Evolutionary conservation across 2,329 filamentous ascomycete species (phyloP).

Genomic region (Cladobotryum protrusum): DNA sequence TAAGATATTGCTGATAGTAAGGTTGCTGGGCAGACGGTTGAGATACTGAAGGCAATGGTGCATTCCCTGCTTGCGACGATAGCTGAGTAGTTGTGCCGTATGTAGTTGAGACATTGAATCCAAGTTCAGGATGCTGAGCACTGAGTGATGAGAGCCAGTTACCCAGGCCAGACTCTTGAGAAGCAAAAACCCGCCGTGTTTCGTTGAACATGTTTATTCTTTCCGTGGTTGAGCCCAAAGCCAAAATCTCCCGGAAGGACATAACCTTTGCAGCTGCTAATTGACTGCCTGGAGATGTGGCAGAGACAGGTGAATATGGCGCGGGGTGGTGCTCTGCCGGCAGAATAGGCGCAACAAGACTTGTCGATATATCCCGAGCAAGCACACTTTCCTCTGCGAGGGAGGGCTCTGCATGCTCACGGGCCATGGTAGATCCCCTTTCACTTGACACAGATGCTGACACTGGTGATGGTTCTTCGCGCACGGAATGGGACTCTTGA

Average conservation of each 20-base stretch:
- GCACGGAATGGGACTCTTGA: slow-evolving; percentile 17
- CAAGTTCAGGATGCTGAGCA: slow-evolving; percentile 42
- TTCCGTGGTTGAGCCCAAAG: slow-evolving; percentile 57
- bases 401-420: slow-evolving; percentile 28
- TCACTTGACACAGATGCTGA: slow-evolving; percentile 31
- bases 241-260: slow-evolving; percentile 72
- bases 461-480: slow-evolving; percentile 39
- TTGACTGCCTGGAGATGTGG: slow-evolving; percentile 10
- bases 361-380: slow-evolving; percentile 26
- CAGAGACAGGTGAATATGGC: slow-evolving; percentile 15
- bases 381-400: slow-evolving; percentile 40
- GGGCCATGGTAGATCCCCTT: slow-evolving; percentile 18
- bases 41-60: slow-evolving; percentile 18
- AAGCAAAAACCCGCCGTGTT: slow-evolving; percentile 63
- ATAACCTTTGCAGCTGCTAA: slow-evolving; percentile 31
- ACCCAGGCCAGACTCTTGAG: slow-evolving; percentile 67
- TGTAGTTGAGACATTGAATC: slow-evolving; percentile 27
- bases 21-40: slow-evolving; percentile 35
- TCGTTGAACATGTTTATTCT: slow-evolving; percentile 69
- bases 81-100: slow-evolving; percentile 19
- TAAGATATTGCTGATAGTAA: slow-evolving; percentile 52
- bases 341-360: slow-evolving; percentile 29
- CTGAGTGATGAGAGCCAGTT: slow-evolving; percentile 47
- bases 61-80: slow-evolving; percentile 13
- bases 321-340: slow-evolving; percentile 36